phyloP scores from a whole-genome alignment of 2,329 filamentous ascomycete genomes.

The Aspergillus sp. region DNA sequence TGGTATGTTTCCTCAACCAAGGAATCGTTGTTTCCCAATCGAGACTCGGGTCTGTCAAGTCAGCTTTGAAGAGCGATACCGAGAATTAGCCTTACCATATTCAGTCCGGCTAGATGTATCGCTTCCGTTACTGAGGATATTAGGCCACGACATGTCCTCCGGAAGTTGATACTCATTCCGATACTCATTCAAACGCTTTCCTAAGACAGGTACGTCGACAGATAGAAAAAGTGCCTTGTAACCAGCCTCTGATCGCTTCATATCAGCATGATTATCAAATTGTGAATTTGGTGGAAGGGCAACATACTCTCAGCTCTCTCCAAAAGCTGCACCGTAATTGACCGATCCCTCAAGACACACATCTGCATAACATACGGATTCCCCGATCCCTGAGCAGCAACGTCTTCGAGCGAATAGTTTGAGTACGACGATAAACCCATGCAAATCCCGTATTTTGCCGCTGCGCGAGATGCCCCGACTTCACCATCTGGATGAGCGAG shows the following conservation, averaged over 20 bases:
- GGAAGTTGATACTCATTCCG: constrained; percentile 48
- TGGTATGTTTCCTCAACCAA: constrained; percentile 44
- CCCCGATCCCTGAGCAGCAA: constrained; percentile 33
- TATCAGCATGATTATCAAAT: not conserved
- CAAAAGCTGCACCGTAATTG: constrained; percentile 36
- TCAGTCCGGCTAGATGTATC: constrained; percentile 19
- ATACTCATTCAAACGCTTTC: constrained; percentile 48
- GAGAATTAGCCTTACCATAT: constrained; percentile 16
- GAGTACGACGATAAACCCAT: constrained; percentile 47
- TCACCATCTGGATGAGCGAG: constrained; percentile 50
- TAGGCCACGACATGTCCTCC: constrained; percentile 38
- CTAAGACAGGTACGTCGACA: constrained; percentile 50
- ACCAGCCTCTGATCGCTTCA: constrained; percentile 30
- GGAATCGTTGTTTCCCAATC: constrained; percentile 47
- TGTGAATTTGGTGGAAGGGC: not conserved
- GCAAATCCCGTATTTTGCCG: constrained; percentile 35
- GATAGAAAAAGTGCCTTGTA: constrained; percentile 51
- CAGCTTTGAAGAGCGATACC: not conserved
- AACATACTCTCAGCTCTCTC: constrained; percentile 38
- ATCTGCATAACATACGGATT: constrained; percentile 51
- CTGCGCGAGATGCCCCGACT: constrained; percentile 43
- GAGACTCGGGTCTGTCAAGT: constrained; percentile 28
- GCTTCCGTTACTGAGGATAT: constrained; percentile 29
- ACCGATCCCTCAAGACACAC: constrained; percentile 46
- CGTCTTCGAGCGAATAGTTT: constrained; percentile 42